These are phyloP conservation scores for Arthrobotrys megalospora DNA, from an alignment of 2,329 filamentous ascomycete genomes.

Conservation along the genomic window DNA sequence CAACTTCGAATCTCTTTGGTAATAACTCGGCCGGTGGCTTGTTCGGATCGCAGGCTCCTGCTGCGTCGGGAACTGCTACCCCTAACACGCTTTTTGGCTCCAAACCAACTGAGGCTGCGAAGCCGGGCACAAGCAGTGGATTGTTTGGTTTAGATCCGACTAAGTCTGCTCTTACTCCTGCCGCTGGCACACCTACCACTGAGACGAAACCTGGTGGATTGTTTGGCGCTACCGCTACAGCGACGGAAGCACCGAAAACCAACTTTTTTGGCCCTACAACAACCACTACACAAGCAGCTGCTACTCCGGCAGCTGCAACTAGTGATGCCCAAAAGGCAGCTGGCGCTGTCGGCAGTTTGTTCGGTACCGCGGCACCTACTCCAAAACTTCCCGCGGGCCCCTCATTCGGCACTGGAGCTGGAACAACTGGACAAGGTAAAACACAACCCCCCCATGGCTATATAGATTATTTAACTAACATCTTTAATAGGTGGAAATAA, in stretches of 20 bases:
- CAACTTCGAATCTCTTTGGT: slow-evolving; percentile 35
- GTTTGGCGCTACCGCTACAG: slow-evolving; percentile 64
- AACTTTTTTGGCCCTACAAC: slow-evolving; percentile 40
- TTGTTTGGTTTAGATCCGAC: slow-evolving; percentile 65
- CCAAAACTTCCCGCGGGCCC: slow-evolving; percentile 14
- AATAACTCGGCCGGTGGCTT: slow-evolving; percentile 3
- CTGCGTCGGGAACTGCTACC: slow-evolving; percentile 57
- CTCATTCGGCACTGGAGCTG: slow-evolving; percentile 28
- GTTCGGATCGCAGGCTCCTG: slow-evolving; percentile 53
- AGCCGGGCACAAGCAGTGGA: slow-evolving; percentile 66
- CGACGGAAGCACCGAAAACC: slow-evolving; percentile 62
- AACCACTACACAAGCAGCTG: slow-evolving; percentile 16
- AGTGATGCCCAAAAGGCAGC: slow-evolving; percentile 27
- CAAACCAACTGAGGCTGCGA: slow-evolving; percentile 64
- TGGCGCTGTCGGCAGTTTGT: slow-evolving; percentile 25
- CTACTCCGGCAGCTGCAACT: slow-evolving; percentile 23
- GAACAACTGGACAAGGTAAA: slow-evolving; percentile 33
- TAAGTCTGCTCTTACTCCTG: slow-evolving; percentile 62
- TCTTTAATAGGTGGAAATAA: neutral
- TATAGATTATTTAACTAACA: neutral
- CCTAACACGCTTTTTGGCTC: slow-evolving; percentile 63
- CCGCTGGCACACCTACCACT: slow-evolving; percentile 51
- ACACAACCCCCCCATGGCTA: neutral
- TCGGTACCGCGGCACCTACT: slow-evolving; percentile 24
- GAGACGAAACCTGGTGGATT: slow-evolving; percentile 64